A percentile compares a stretch with the other conserved stretches of the same genome.
phyloP scores from a whole-genome alignment of 768 basidiomycete genomes.

The Kwoniella newhampshirensis region DNA sequence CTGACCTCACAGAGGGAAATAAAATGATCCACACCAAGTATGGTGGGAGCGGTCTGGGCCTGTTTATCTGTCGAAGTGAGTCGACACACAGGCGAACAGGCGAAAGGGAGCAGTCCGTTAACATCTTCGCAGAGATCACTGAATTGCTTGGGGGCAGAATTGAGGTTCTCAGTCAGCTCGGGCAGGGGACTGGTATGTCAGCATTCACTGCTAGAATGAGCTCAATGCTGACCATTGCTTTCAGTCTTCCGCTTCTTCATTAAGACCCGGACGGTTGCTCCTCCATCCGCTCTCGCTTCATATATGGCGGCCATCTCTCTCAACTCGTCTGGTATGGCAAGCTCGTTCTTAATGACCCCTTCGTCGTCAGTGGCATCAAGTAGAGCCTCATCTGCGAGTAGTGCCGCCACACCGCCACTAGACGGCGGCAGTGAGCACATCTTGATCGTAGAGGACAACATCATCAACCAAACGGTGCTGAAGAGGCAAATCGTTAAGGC shows the following conservation, averaged over 20 bases:
- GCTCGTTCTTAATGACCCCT: neutral
- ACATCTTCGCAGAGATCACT: slow-evolving; percentile 34
- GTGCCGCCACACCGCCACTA: slow-evolving; percentile 6
- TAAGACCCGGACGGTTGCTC: slow-evolving; percentile 32
- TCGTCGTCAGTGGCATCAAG: slow-evolving; percentile 18
- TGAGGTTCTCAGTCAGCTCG: slow-evolving; percentile 45
- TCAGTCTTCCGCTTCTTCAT: slow-evolving; percentile 49
- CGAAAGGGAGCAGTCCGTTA: neutral
- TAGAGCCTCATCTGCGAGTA: slow-evolving; percentile 4
- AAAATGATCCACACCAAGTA: slow-evolving; percentile 48
- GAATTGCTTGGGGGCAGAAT: slow-evolving; percentile 51
- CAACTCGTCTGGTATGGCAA: slow-evolving; percentile 2
- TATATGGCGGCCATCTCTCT: slow-evolving; percentile 12
- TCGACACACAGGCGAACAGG: too few species aligned
- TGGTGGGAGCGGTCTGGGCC: slow-evolving; percentile 50
- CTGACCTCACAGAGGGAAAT: slow-evolving; percentile 29
- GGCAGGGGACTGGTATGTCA: slow-evolving; percentile 37
- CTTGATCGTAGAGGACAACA: slow-evolving; percentile 48
- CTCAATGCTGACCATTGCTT: neutral
- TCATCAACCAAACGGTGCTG: slow-evolving; percentile 51
- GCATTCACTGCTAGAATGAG: neutral
- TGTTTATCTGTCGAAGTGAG: slow-evolving; percentile 49
- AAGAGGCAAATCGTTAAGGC: slow-evolving; percentile 48
- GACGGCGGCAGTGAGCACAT: slow-evolving; percentile 19
- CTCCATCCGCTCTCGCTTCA: slow-evolving; percentile 19